Base-by-base conservation (phyloP, 2,329 filamentous ascomycete genomes). In the Ophiocordyceps polyrhachis-furcata region DNA sequence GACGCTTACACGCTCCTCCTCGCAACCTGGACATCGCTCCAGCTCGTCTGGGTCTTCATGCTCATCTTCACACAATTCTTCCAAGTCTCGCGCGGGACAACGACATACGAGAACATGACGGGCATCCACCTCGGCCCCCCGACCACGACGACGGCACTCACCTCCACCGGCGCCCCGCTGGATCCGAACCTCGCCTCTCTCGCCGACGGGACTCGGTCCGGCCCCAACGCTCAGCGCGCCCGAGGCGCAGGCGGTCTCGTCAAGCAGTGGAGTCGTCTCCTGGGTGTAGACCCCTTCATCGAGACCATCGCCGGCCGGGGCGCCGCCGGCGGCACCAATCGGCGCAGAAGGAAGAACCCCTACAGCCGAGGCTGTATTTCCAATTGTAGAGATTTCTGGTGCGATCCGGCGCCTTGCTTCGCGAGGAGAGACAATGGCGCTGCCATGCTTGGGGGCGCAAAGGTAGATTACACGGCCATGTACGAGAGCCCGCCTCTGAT, bases 351-450 rank as follows among this genome's bases (percentile, higher is more conserved):
- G 57, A 70, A 70, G 51, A 98, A 96, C 58, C 88, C 88, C 0
- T 98, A 89, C 61, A 89, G 79, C 47, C 72, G 79, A 29, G 91
- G 91, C 8, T 70, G 86, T 37, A 53, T 93, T n/a, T 74, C 79
- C 47, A 98, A 98, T 58, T 98, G 91, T 63, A 81, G 76, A 51
- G 93, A 98, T 62, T 98, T 98, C 60, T 96, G 88, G 86, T 89
- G 83, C 55, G 91, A 96, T 58, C 78, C 84, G 2, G 80, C 83
- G 2, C 83, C 89, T 0, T 61, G 93, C 17, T 89, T 94, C 58
- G 78, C 81, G 12, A 76, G 71, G 53, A 73, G 81, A 47, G 77
- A 84, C 54, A 81, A 75, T 43, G 88, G 88, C 13, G 70, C 71
- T 40, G 87, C 83, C 0, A 65, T 87, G 58, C 64, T 98, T 8